Evolutionary conservation across 495 filamentous ascomycete genomes (phyloP).

Genomic region (Hypomontagnella monticulosa): DNA sequence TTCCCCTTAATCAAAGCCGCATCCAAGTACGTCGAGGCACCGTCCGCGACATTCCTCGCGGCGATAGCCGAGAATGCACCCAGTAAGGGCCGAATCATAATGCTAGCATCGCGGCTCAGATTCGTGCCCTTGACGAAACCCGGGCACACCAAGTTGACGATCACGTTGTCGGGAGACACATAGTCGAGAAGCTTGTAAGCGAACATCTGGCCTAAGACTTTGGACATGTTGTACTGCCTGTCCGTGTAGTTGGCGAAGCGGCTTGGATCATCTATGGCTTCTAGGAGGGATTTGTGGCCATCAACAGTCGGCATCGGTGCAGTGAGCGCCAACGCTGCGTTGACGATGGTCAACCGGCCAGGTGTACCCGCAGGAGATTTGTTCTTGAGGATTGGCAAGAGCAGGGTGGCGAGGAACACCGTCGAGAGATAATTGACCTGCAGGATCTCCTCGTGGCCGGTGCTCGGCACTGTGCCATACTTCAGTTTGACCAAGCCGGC

Average conservation of each 20-base stretch:
- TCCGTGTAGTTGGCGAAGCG: slow-evolving; percentile 37
- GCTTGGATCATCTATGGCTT: slow-evolving; percentile 53
- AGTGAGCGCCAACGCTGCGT: slow-evolving; percentile 46
- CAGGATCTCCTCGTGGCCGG: slow-evolving; percentile 59
- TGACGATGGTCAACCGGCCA: slow-evolving; percentile 54
- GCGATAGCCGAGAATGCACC: slow-evolving; percentile 38
- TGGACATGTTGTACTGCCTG: slow-evolving; percentile 54
- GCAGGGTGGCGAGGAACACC: slow-evolving; percentile 56
- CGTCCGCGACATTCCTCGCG: slow-evolving; percentile 44
- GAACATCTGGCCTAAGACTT: slow-evolving; percentile 56
- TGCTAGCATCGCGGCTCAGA: slow-evolving; percentile 45
- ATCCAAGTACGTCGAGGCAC: slow-evolving; percentile 55
- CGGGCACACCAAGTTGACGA: slow-evolving; percentile 60
- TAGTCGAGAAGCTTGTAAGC: slow-evolving; percentile 54
- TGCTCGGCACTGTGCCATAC: slow-evolving; percentile 45
- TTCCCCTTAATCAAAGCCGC: slow-evolving; percentile 52
- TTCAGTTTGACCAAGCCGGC: slow-evolving; percentile 54
- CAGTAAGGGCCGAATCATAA: slow-evolving; percentile 25
- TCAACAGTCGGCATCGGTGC: slow-evolving; percentile 49
- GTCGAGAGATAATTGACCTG: slow-evolving; percentile 63
- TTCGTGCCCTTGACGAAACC: slow-evolving; percentile 57
- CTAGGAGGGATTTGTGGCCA: slow-evolving; percentile 49
- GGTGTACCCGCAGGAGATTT: slow-evolving; percentile 46
- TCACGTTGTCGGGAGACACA: slow-evolving; percentile 55
- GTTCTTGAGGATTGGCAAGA: slow-evolving; percentile 59